These are phyloP conservation scores for Groenewaldozyma auringiensis DNA, from an alignment of 1,139 yeast species.

Conservation along the genomic window DNA sequence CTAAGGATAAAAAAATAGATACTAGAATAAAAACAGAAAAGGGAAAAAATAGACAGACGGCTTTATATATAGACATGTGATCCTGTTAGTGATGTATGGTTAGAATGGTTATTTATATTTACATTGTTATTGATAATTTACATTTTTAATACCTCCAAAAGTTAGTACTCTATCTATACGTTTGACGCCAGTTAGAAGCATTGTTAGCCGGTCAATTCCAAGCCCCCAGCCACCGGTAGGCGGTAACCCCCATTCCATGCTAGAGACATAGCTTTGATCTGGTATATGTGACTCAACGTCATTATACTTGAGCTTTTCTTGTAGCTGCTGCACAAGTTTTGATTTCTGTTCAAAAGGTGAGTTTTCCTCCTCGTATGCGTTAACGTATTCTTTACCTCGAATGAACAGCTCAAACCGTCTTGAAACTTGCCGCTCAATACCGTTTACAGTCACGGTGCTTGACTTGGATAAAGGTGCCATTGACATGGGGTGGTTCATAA, in stretches of 20 bases:
- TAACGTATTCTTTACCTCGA: constrained; percentile 71
- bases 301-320: constrained; percentile 19
- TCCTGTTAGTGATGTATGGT: neutral
- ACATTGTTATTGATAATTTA: constrained; percentile 35
- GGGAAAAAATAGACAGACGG: neutral
- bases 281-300: constrained; percentile 65
- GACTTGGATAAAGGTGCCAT: constrained; percentile 89
- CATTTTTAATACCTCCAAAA: constrained; percentile 77
- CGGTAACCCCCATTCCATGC: constrained; percentile 89
- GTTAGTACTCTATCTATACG: constrained; percentile 75
- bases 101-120: constrained; percentile 2
- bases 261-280: constrained; percentile 61
- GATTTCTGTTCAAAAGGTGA: constrained; percentile 64
- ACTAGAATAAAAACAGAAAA: neutral
- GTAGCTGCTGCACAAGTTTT: constrained; percentile 26
- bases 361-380: constrained; percentile 96
- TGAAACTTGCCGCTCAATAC: constrained; percentile 40
- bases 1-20: neutral
- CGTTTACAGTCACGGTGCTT: constrained; percentile 26
- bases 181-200: constrained; percentile 58
- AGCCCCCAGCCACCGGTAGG: constrained; percentile 99
- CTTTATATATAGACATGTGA: neutral
- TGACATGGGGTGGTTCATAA: constrained; percentile 74
- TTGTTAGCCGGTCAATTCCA: constrained; percentile 81
- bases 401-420: constrained; percentile 79